Evolutionary conservation across 352 stramenopile genomes (phyloP), one percentile per base, ranked within the genome.

Genomic region (Globisporangium cederbergense): DNA sequence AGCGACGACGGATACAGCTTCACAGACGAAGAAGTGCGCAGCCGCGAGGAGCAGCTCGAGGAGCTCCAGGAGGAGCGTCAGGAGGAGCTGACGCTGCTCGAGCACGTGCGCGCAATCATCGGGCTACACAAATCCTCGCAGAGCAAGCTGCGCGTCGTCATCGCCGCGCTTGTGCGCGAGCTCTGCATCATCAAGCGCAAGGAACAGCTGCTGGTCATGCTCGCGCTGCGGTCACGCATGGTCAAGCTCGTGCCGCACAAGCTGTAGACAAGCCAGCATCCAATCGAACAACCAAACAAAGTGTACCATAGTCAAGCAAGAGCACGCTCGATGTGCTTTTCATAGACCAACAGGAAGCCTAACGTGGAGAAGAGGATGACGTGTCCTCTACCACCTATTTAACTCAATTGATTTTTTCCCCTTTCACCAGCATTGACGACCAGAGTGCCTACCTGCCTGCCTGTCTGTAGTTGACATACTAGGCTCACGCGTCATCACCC

Each of bases 31-130:
- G 62, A 81, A 34, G 66, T 74, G 64, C 74, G 70, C 45, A 83
- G 72, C 30, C 73, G 75, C 18, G 45, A 67, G 22, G 66, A 86
- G 51, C 79, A 90, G 68, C 65, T 79, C 7, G 67, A 85, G 20
- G 79, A 90, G 64, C 73, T 90, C 11, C 58, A 77, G 20, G 74
- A 86, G 25, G 81, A 90, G 69, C 77, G 78, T n/a, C 68, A 78
- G 22, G 81, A 90, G 45, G 81, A 90, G 61, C 59, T 86, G 1
- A 66, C 74, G 40, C 72, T 90, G 32, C 73, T 90, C 18, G 65
- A 60, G 30, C 79, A 89, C 67, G 81, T 90, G 52, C 68, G 72
- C 10, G 52, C 50, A 61, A 78, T 88, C 62, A 73, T 87, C 52
- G 62, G 62, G n/a, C 65, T 88, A 54, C 81, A 85, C 40, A 62